Evolutionary conservation across 2,329 filamentous ascomycete genomes (phyloP).

Genomic region (Hymenoscyphus linearis): DNA sequence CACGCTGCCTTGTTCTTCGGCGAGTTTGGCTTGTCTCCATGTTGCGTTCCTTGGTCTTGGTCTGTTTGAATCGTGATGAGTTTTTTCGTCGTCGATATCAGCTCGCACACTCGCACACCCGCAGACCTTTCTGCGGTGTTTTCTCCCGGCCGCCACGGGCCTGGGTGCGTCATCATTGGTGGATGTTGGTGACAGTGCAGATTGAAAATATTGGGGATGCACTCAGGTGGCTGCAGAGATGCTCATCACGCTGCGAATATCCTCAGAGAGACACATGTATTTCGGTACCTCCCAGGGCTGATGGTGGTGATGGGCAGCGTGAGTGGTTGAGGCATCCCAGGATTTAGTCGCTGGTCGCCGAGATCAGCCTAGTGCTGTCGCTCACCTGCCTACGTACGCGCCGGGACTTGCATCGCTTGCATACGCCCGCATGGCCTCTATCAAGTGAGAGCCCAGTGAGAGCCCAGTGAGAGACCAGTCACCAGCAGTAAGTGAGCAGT

Average conservation of each 20-base stretch:
- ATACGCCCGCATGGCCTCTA: constrained; percentile 7
- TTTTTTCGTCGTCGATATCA: background rate
- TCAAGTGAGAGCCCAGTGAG: constrained; percentile 1
- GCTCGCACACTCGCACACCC: too few species aligned
- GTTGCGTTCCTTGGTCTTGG: background rate
- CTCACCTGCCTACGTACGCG: constrained; percentile 18
- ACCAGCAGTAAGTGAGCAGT: background rate
- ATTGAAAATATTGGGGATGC: background rate
- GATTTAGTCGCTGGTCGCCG: constrained; percentile 14
- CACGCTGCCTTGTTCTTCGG: background rate
- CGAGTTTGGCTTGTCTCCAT: background rate
- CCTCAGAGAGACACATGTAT: background rate
- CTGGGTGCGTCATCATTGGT: constrained; percentile 5
- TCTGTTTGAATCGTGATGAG: background rate
- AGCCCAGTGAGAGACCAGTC: background rate
- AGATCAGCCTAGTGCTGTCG: constrained; percentile 13
- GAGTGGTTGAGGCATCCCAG: constrained; percentile 4
- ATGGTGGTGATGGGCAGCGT: background rate
- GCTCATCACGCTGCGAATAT: background rate
- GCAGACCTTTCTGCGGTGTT: background rate
- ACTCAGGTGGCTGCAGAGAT: background rate
- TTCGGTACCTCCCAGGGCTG: background rate
- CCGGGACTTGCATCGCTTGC: constrained; percentile 14
- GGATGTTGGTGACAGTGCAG: constrained; percentile 6
- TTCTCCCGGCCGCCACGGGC: constrained; percentile 3